phyloP scores from a whole-genome alignment of 2,329 filamentous ascomycete genomes.

The Beauveria rudraprayagi region DNA sequence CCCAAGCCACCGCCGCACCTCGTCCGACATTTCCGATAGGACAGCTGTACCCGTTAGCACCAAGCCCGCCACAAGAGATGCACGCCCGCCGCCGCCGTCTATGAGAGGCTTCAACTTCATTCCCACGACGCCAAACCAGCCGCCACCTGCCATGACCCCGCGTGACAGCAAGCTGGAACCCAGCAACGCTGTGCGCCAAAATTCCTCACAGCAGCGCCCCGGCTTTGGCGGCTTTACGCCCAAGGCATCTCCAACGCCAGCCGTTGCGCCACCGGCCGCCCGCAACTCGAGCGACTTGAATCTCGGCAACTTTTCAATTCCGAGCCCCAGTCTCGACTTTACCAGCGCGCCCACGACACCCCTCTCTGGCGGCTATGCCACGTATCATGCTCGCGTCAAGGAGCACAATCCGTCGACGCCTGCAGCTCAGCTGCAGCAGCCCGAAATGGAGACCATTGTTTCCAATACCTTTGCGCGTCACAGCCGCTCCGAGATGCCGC shows the following conservation, averaged over 20 bases:
- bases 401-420: constrained; percentile 12
- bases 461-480: constrained; percentile 12
- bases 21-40: constrained; percentile 24
- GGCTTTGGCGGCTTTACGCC: neutral
- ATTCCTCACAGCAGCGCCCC: neutral
- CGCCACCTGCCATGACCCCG: neutral
- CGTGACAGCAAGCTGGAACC: neutral
- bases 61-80: constrained; percentile 13
- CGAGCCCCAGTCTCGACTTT: neutral
- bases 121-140: neutral
- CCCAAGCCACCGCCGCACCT: constrained; percentile 21
- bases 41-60: constrained; percentile 13
- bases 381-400: constrained; percentile 9
- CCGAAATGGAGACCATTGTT: constrained; percentile 25
- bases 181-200: neutral
- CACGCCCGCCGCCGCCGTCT: constrained; percentile 24
- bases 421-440: constrained; percentile 12
- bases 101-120: constrained; percentile 24
- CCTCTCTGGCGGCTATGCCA: neutral
- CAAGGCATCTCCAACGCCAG: neutral
- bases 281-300: neutral
- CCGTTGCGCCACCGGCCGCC: neutral
- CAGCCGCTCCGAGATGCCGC: constrained; percentile 9
- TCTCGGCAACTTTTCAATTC: neutral
- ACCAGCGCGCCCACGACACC: neutral